Percentiles rank a stretch among this genome's conserved stretches.
Conservation (phyloP, 108 stramenopile species). For the Nitzschia sp. region DNA sequence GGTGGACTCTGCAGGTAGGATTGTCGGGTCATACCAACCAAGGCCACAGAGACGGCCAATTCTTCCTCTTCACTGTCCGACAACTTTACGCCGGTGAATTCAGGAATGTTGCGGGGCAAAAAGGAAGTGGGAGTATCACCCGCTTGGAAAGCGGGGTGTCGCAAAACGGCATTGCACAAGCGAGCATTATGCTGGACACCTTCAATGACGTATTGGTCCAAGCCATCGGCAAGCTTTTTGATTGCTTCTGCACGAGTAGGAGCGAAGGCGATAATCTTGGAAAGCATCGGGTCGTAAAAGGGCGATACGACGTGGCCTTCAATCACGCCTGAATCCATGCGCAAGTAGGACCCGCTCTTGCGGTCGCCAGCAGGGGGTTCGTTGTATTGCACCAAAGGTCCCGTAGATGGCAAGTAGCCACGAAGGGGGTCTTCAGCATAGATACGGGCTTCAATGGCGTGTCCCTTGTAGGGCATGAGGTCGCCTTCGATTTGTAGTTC, state of each 20-base stretch:
- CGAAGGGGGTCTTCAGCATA: slow-evolving; percentile 98
- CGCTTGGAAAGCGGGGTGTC: slow-evolving; percentile 68
- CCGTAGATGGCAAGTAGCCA: slow-evolving; percentile 92
- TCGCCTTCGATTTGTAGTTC: slow-evolving; percentile 49
- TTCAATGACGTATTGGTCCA: slow-evolving; percentile 91
- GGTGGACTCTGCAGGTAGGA: slow-evolving; percentile 31
- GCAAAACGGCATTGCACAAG: slow-evolving; percentile 44
- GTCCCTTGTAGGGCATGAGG: slow-evolving; percentile 63
- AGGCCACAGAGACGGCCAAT: slow-evolving; percentile 60
- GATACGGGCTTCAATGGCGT: slow-evolving; percentile 89
- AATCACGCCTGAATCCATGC: slow-evolving; percentile 82
- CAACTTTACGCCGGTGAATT: slow-evolving; percentile 81
- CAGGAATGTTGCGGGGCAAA: slow-evolving; percentile 89
- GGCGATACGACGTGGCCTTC: slow-evolving; percentile 81
- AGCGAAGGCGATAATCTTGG: slow-evolving; percentile 88
- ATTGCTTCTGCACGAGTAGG: slow-evolving; percentile 70
- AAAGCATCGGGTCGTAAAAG: slow-evolving; percentile 97
- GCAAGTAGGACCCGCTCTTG: slow-evolving; percentile 18
- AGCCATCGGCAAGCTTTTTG: slow-evolving; percentile 61
- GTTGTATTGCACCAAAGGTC: slow-evolving; percentile 67
- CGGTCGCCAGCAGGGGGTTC: slow-evolving; percentile 46
- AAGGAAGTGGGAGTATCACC: slow-evolving; percentile 94
- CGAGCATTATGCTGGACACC: slow-evolving; percentile 93
- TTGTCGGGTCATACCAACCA: slow-evolving; percentile 35
- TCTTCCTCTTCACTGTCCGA: slow-evolving; percentile 51